Evolutionary conservation across 768 basidiomycete genomes (phyloP).

Genomic region (Leccinum arenicola): DNA sequence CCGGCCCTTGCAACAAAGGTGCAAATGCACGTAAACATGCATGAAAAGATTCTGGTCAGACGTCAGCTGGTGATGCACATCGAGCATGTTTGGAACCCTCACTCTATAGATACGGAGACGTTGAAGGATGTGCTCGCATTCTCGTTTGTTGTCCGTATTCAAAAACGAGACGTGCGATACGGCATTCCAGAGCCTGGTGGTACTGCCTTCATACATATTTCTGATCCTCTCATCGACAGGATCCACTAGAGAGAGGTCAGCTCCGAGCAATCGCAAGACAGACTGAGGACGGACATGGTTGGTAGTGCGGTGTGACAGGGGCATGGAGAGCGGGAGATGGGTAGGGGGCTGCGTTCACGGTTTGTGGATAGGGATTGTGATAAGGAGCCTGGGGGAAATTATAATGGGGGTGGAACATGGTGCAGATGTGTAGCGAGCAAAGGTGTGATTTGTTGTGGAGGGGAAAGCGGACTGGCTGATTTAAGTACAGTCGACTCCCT

Average conservation of each 20-base stretch:
- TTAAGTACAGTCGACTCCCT: neutral
- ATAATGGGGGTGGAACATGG: conserved; percentile 5
- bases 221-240: conserved; percentile 6
- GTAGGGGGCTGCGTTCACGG: neutral
- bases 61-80: conserved; percentile 4
- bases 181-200: neutral
- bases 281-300: conserved; percentile 11
- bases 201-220: neutral
- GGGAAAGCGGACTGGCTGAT: neutral
- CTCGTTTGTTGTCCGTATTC: neutral
- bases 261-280: neutral
- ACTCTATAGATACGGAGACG: conserved; percentile 22
- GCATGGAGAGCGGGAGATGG: neutral
- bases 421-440: neutral
- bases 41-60: conserved; percentile 21
- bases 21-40: conserved; percentile 24
- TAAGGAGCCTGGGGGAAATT: neutral
- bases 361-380: neutral
- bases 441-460: neutral
- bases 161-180: conserved; percentile 5
- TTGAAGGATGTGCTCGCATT: conserved; percentile 9
- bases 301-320: neutral
- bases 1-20: conserved; percentile 14
- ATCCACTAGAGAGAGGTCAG: conserved; percentile 8
- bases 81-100: neutral